Evolutionary conservation across 306 rosid species (phyloP).

Genomic region (Boehmeria nivea): DNA sequence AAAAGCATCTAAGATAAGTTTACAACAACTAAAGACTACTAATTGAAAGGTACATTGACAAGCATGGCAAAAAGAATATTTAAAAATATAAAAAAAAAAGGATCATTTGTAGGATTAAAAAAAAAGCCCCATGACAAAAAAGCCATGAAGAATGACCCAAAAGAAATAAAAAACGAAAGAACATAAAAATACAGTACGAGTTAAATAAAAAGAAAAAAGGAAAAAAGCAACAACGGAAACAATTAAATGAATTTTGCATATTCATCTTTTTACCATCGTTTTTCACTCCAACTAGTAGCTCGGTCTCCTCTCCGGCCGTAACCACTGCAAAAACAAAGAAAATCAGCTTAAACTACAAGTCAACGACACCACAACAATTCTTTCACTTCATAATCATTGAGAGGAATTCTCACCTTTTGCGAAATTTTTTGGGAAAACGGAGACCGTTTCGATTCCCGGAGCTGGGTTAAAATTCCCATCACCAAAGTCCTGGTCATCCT

Average conservation of each 20-base stretch:
- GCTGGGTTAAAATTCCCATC: conserved; percentile 58
- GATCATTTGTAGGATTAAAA: neutral
- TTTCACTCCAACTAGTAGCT: conserved; percentile 74
- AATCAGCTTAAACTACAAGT: conserved; percentile 7
- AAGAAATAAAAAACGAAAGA: neutral
- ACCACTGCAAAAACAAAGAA: conserved; percentile 54
- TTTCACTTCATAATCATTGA: neutral
- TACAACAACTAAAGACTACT: neutral
- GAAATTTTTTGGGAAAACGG: conserved; percentile 68
- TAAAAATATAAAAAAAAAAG: neutral
- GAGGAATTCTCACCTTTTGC: conserved; percentile 49
- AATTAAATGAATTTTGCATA: neutral
- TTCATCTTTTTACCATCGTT: conserved; percentile 66
- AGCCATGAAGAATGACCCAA: neutral
- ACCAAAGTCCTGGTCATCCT: conserved; percentile 62
- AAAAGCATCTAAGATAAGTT: conserved; percentile 21
- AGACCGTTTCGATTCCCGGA: conserved; percentile 67
- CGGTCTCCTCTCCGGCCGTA: conserved; percentile 80
- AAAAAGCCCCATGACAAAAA: neutral
- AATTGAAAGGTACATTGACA: too few relatives aligned
- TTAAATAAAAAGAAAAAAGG: neutral
- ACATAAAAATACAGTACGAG: conserved; percentile 3
- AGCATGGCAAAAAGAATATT: conserved; percentile 3
- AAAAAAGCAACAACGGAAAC: neutral
- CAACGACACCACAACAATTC: neutral